Evolutionary conservation across 805 yeast genomes (phyloP).

Genomic region (Yamadazyma scolyti): DNA sequence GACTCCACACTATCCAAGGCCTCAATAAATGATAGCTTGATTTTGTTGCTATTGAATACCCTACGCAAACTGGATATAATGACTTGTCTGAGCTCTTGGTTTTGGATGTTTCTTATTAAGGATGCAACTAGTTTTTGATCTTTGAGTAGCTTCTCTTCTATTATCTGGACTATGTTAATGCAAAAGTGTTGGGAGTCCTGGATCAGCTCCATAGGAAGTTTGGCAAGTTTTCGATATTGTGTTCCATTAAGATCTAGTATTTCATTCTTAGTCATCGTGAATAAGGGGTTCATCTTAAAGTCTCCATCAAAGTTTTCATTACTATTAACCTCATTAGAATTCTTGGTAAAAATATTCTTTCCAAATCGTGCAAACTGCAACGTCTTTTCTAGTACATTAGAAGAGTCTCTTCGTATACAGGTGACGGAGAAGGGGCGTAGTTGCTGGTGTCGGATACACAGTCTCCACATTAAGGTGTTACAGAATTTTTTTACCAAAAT

Average conservation of each 20-base stretch:
- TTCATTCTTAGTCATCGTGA: slow-evolving; percentile 22
- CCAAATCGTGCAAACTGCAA: no score
- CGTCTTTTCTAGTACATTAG: no score
- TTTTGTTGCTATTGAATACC: slow-evolving; percentile 4
- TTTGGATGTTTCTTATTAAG: slow-evolving; percentile 17
- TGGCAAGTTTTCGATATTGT: slow-evolving; percentile 24
- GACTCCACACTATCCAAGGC: slow-evolving; percentile 22
- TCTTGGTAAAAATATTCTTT: slow-evolving; percentile 11
- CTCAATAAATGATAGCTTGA: slow-evolving; percentile 22
- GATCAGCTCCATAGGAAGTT: slow-evolving; percentile 18
- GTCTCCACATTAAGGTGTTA: no score
- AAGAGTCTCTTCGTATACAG: no score
- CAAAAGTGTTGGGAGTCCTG: slow-evolving; percentile 28
- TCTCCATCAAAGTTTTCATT: slow-evolving; percentile 1
- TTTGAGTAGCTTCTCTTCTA: slow-evolving; percentile 24
- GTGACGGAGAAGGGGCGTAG: no score
- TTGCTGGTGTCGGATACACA: no score
- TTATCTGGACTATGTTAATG: slow-evolving; percentile 23
- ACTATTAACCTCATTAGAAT: slow-evolving; percentile 1
- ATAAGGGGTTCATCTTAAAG: slow-evolving; percentile 31
- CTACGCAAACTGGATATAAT: slow-evolving; percentile 9
- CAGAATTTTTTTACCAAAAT: no score
- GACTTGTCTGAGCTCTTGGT: slow-evolving; percentile 14
- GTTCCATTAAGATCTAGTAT: slow-evolving; percentile 16
- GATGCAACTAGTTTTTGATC: slow-evolving; percentile 21